These are phyloP conservation scores for Ocimum tenuiflorum DNA, from an alignment of 257 asterid genomes.

Conservation along the genomic window DNA sequence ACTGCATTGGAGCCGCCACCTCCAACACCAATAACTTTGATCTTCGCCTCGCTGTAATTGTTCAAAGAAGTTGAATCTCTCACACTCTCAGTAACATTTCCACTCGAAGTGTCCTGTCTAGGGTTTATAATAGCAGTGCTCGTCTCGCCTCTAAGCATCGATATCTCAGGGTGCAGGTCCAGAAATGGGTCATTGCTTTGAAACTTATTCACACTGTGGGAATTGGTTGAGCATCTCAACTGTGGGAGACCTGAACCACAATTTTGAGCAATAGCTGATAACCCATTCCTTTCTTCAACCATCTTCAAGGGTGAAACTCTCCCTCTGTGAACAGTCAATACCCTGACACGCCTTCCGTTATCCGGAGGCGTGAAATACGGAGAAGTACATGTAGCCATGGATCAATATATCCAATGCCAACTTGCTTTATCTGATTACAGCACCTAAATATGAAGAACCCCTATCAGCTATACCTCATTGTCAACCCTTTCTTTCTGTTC, in stretches of 20 bases:
- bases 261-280: slow-evolving; percentile 24
- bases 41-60: slow-evolving; percentile 73
- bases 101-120: slow-evolving; percentile 45
- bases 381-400: slow-evolving; percentile 61
- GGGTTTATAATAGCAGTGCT: slow-evolving; percentile 36
- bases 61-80: slow-evolving; percentile 38
- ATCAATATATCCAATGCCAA: slow-evolving; percentile 16
- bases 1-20: slow-evolving; percentile 99
- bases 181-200: slow-evolving; percentile 71
- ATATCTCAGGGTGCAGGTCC: slow-evolving; percentile 79
- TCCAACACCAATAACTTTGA: slow-evolving; percentile 96
- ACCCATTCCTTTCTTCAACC: slow-evolving; percentile 46
- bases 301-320: slow-evolving; percentile 44
- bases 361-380: slow-evolving; percentile 54
- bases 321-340: slow-evolving; percentile 46
- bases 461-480: background rate
- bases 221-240: slow-evolving; percentile 56
- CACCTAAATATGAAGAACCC: slow-evolving; percentile 15
- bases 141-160: slow-evolving; percentile 79
- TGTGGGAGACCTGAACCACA: slow-evolving; percentile 28
- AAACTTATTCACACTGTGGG: slow-evolving; percentile 55
- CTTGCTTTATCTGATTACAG: slow-evolving; percentile 2
- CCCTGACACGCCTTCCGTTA: too few relatives aligned
- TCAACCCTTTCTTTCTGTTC: background rate
- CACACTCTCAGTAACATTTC: slow-evolving; percentile 51